Evolutionary conservation across 352 stramenopile species (phyloP).

Genomic region (Globisporangium okanoganense): DNA sequence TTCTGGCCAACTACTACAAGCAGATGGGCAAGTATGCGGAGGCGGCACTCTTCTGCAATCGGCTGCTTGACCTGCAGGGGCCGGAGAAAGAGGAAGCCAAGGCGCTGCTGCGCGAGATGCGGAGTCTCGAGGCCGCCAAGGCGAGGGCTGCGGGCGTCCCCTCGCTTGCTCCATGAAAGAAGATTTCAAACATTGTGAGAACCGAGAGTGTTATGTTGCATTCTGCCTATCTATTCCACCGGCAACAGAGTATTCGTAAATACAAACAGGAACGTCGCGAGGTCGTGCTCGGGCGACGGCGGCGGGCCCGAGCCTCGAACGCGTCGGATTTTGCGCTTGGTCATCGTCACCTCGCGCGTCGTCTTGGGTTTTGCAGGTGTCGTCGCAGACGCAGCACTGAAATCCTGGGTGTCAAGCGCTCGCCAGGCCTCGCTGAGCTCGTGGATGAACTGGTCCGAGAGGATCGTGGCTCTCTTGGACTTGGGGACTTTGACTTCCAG

Average conservation of each 20-base stretch:
- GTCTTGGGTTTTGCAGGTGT: neutral
- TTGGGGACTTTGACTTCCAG: conserved; percentile 16
- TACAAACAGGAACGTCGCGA: conserved; percentile 30
- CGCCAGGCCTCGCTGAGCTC: conserved; percentile 22
- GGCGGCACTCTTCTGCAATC: conserved; percentile 71
- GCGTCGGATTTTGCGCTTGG: conserved; percentile 28
- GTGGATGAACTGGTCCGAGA: conserved; percentile 16
- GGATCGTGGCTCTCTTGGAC: conserved; percentile 2
- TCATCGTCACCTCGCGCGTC: conserved; percentile 24
- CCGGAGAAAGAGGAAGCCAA: conserved; percentile 84
- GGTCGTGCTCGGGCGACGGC: neutral
- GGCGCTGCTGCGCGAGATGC: conserved; percentile 72
- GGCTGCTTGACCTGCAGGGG: conserved; percentile 70
- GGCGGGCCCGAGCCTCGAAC: conserved; percentile 8
- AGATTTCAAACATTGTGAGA: neutral
- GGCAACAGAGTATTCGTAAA: conserved; percentile 17
- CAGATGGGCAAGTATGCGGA: conserved; percentile 48
- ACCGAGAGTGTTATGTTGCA: neutral
- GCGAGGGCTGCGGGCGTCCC: conserved; percentile 4
- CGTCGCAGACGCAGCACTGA: neutral
- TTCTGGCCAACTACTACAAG: conserved; percentile 83
- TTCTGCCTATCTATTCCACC: conserved; percentile 5
- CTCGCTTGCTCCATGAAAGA: neutral
- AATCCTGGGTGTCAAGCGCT: conserved; percentile 8
- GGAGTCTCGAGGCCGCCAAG: conserved; percentile 47